These are phyloP conservation scores for Gnaphalium uliginosum DNA, from an alignment of 129 eudicot genomes.

Conservation along the genomic window DNA sequence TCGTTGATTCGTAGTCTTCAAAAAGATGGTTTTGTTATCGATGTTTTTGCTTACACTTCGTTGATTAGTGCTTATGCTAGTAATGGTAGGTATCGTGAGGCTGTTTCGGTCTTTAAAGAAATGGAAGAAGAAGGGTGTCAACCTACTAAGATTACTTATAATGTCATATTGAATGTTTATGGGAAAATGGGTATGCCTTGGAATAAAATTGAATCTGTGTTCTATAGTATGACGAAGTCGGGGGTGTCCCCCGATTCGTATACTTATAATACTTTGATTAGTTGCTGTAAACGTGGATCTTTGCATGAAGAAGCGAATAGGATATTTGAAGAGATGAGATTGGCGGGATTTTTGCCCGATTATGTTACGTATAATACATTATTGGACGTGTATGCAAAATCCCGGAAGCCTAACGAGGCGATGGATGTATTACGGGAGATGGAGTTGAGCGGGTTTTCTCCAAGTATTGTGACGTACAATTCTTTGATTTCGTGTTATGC, in stretches of 20 bases:
- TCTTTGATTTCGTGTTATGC: constrained; percentile 86
- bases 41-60: constrained; percentile 81
- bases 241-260: constrained; percentile 76
- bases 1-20: constrained; percentile 59
- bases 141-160: constrained; percentile 79
- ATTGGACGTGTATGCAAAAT: constrained; percentile 93
- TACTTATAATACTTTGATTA: constrained; percentile 84
- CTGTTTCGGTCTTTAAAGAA: constrained; percentile 61
- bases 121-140: constrained; percentile 88
- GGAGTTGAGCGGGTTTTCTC: constrained; percentile 70
- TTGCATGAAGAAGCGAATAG: constrained; percentile 70
- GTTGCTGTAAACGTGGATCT: constrained; percentile 82
- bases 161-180: constrained; percentile 81
- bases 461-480: constrained; percentile 82
- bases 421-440: constrained; percentile 79
- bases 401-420: constrained; percentile 78
- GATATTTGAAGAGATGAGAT: constrained; percentile 81
- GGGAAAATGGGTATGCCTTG: constrained; percentile 99
- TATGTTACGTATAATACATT: constrained; percentile 84
- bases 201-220: constrained; percentile 49
- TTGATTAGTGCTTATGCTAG: constrained; percentile 62
- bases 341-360: constrained; percentile 68
- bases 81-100: constrained; percentile 84
- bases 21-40: constrained; percentile 64
- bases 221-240: constrained; percentile 58